phyloP scores from a whole-genome alignment of 225 moss, liverwort and hornwort species.

The Marchantia paleacea region DNA sequence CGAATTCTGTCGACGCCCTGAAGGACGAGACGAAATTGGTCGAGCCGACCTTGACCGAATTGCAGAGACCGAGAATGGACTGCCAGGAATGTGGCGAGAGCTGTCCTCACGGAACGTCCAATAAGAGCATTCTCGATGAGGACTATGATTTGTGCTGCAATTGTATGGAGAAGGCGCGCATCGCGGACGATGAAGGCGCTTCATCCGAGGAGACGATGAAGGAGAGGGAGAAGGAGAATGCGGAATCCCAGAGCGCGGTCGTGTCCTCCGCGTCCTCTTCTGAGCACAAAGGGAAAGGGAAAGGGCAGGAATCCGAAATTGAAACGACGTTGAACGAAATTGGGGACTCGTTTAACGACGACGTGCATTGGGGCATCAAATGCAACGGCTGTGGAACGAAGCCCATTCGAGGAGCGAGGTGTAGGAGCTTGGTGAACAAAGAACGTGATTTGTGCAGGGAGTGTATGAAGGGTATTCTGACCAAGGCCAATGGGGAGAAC shows the following conservation, averaged over 20 bases:
- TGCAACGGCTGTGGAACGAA: constrained; percentile 15
- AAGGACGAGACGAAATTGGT: no score
- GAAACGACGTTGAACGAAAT: no score
- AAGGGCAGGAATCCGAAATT: no score
- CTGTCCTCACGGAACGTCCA: constrained; percentile 38
- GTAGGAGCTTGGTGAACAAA: not conserved
- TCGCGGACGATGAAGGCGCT: no score
- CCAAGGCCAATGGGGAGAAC: not conserved
- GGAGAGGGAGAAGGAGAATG: no score
- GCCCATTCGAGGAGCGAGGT: not conserved
- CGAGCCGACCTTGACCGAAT: no score
- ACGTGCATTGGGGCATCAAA: not conserved
- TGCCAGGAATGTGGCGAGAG: constrained; percentile 54
- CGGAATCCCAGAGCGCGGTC: no score
- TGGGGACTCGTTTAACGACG: not conserved
- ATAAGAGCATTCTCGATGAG: constrained; percentile 30
- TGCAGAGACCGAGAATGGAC: not conserved
- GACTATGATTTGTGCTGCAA: constrained; percentile 43
- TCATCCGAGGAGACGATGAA: no score
- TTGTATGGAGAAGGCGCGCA: constrained; percentile 49
- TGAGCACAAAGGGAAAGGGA: no score
- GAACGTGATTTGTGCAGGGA: not conserved
- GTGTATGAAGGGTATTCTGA: constrained; percentile 4
- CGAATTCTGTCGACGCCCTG: no score
- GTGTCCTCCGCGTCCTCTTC: no score